Evolutionary conservation across 805 yeast genomes (phyloP).

Genomic region (Hanseniaspora singularis): DNA sequence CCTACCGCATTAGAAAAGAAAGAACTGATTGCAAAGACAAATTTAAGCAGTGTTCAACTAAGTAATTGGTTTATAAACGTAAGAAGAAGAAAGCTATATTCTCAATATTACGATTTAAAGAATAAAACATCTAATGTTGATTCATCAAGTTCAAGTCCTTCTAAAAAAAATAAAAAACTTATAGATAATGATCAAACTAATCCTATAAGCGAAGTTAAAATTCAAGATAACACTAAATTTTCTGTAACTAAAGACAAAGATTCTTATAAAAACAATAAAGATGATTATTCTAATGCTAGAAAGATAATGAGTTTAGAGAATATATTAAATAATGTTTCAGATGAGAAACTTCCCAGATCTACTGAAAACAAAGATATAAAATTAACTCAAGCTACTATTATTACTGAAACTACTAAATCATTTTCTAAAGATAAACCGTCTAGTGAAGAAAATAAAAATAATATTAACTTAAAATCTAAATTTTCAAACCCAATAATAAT

Average conservation of each 20-base stretch:
- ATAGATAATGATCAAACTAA: neutral
- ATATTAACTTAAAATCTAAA: neutral
- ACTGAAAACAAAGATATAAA: no score
- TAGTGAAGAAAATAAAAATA: neutral
- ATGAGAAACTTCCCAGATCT: neutral
- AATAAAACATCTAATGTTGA: neutral
- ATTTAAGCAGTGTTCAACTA: constrained; percentile 67
- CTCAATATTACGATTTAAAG: constrained; percentile 23
- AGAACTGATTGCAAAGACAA: constrained; percentile 56
- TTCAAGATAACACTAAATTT: no score
- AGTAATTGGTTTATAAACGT: constrained; percentile 86
- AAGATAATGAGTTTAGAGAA: constrained; percentile 11
- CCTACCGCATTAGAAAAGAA: constrained; percentile 72
- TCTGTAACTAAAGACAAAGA: no score
- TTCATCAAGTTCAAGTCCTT: neutral
- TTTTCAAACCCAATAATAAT: neutral
- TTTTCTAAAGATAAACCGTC: neutral
- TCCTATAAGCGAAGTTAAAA: neutral
- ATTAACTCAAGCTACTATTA: no score
- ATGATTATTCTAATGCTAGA: neutral
- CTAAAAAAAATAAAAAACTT: neutral
- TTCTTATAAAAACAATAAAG: neutral
- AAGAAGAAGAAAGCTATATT: constrained; percentile 54
- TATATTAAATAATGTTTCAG: neutral
- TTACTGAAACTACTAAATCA: neutral